These are phyloP conservation scores for Dentipellis sp. DNA, from an alignment of 768 basidiomycete genomes.

Conservation along the genomic window DNA sequence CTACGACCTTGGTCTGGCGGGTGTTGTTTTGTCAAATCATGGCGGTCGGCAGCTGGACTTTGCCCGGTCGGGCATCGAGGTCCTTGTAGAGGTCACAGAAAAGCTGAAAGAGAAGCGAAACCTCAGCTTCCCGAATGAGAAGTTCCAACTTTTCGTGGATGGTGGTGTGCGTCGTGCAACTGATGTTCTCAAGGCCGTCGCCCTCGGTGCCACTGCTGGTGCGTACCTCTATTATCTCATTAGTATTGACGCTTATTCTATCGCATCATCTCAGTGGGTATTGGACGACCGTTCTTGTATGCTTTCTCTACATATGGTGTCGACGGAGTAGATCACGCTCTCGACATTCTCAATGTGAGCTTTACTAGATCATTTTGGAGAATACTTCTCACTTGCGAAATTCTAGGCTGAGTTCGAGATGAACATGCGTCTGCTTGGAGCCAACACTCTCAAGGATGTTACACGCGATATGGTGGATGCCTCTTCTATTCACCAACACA, in stretches of 20 bases:
- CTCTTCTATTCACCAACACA: constrained; percentile 52
- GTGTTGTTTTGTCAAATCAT: constrained; percentile 51
- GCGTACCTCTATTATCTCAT: constrained; percentile 4
- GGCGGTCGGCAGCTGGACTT: constrained; percentile 51
- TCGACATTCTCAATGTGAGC: constrained; percentile 68
- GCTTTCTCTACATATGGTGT: constrained; percentile 84
- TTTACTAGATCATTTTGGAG: not conserved
- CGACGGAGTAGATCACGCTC: constrained; percentile 76
- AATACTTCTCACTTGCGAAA: not conserved
- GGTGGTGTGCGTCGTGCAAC: constrained; percentile 92
- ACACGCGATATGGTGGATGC: constrained; percentile 88
- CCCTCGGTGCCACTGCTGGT: constrained; percentile 86
- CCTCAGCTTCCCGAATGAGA: constrained; percentile 64
- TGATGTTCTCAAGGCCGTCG: constrained; percentile 83
- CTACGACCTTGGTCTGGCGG: constrained; percentile 33
- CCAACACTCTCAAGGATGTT: constrained; percentile 68
- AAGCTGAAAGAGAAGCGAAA: constrained; percentile 60
- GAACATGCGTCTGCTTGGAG: constrained; percentile 91
- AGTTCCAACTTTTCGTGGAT: constrained; percentile 83
- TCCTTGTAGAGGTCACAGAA: constrained; percentile 61
- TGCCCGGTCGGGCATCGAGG: constrained; percentile 28
- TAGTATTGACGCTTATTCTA: not conserved
- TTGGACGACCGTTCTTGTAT: constrained; percentile 84
- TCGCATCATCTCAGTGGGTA: constrained; percentile 40
- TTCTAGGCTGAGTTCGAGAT: constrained; percentile 93